A percentile compares a stretch with the other conserved stretches of the same genome.
phyloP scores from a whole-genome alignment of 371 early-diverging fungal genomes.

The Cokeromyces recurvatus region DNA sequence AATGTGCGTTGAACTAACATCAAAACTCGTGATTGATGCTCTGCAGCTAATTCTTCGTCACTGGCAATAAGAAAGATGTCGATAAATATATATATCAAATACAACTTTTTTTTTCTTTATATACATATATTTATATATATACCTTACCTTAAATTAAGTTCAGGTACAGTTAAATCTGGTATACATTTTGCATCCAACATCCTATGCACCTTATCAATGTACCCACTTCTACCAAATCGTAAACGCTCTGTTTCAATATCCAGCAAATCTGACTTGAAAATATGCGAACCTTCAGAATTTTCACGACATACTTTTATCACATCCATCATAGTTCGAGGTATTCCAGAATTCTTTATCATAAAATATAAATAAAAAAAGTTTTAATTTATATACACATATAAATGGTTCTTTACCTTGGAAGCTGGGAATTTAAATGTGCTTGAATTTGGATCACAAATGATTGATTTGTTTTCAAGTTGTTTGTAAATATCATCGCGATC shows the following conservation, averaged over 20 bases:
- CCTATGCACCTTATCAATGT: slow-evolving; percentile 56
- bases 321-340: slow-evolving; percentile 2
- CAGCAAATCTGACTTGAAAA: slow-evolving; percentile 20
- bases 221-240: slow-evolving; percentile 63
- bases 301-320: slow-evolving; percentile 3
- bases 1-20: slow-evolving; percentile 56
- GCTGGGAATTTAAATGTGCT: slow-evolving; percentile 11
- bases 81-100: neutral
- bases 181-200: slow-evolving; percentile 49
- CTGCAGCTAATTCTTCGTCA: slow-evolving; percentile 46
- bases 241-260: slow-evolving; percentile 30
- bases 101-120: no score
- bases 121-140: no score
- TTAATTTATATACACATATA: no score
- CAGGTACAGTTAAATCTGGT: slow-evolving; percentile 36
- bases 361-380: no score
- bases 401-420: slow-evolving; percentile 4
- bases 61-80: slow-evolving; percentile 1
- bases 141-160: neutral
- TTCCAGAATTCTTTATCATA: slow-evolving; percentile 7
- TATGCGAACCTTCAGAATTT: neutral
- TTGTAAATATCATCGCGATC: slow-evolving; percentile 64
- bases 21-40: slow-evolving; percentile 47
- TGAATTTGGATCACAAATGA: slow-evolving; percentile 11
- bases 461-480: slow-evolving; percentile 19